Conservation (phyloP, 352 stramenopile species). For the Phytophthora hybrid region DNA sequence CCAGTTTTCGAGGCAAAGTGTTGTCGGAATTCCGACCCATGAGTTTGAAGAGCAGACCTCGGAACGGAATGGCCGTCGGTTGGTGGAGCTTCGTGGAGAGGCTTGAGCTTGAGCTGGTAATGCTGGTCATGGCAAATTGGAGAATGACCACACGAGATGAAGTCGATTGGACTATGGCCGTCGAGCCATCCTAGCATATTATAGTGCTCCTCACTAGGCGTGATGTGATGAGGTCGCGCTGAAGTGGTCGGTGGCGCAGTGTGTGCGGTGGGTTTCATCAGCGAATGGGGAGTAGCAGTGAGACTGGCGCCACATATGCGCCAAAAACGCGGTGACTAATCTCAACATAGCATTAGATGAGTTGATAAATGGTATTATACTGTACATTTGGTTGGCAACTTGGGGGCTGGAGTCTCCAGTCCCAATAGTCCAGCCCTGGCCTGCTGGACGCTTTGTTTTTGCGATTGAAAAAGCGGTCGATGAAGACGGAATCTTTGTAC, state of each 20-base stretch:
- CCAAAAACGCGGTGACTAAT: background rate
- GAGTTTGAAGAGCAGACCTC: slow-evolving; percentile 21
- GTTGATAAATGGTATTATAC: too few relatives aligned
- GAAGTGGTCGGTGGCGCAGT: background rate
- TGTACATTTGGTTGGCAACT: too few relatives aligned
- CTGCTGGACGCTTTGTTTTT: too few relatives aligned
- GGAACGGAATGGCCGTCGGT: background rate
- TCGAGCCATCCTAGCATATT: too few relatives aligned
- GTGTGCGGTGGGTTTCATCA: background rate
- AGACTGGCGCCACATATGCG: background rate
- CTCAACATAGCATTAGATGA: background rate
- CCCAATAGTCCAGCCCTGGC: too few relatives aligned
- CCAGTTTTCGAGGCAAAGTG: slow-evolving; percentile 27
- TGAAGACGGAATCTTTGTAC: too few relatives aligned
- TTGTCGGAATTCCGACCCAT: slow-evolving; percentile 9
- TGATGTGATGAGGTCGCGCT: background rate
- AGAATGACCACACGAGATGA: background rate
- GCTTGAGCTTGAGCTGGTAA: slow-evolving; percentile 1
- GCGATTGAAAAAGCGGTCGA: too few relatives aligned
- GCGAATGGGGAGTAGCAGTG: background rate
- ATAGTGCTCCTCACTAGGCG: background rate
- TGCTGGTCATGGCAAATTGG: slow-evolving; percentile 13
- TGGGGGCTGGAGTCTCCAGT: too few relatives aligned
- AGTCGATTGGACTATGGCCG: too few relatives aligned
- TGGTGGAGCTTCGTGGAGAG: background rate